These are phyloP conservation scores for Hylodesmum podocarpum DNA, from an alignment of 306 rosid species.

Conservation along the genomic window DNA sequence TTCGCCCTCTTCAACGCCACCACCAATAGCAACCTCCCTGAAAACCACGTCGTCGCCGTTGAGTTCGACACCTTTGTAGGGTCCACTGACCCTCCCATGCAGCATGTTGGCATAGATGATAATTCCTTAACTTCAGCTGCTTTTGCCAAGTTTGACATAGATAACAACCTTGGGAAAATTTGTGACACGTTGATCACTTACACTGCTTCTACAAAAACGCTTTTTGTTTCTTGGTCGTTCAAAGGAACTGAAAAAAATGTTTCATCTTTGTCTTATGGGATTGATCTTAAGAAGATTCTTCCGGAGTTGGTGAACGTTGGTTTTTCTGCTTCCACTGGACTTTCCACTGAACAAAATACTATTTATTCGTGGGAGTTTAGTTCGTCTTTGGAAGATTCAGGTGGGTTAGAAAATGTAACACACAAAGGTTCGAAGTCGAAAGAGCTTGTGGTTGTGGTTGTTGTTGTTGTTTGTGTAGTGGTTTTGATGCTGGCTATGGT, in stretches of 20 bases:
- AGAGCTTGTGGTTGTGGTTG: background rate
- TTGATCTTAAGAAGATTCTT: slow-evolving; percentile 32
- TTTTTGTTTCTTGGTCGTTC: slow-evolving; percentile 32
- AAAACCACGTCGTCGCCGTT: slow-evolving; percentile 30
- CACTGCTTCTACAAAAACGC: background rate
- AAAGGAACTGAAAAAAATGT: background rate
- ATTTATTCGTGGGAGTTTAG: slow-evolving; percentile 46
- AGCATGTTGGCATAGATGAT: background rate
- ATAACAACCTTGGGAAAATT: slow-evolving; percentile 3
- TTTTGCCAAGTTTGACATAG: slow-evolving; percentile 21
- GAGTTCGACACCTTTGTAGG: slow-evolving; percentile 36
- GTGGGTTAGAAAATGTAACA: background rate
- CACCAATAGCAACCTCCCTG: slow-evolving; percentile 18
- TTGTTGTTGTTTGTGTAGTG: background rate
- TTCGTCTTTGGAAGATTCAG: slow-evolving; percentile 11
- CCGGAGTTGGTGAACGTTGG: slow-evolving; percentile 40
- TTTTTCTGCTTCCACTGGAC: slow-evolving; percentile 39
- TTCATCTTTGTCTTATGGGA: background rate
- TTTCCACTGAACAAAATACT: background rate
- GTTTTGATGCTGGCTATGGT: background rate
- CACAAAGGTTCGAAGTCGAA: background rate
- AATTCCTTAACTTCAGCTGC: background rate
- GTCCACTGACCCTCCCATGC: slow-evolving; percentile 26
- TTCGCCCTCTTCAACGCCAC: slow-evolving; percentile 37
- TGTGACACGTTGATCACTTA: slow-evolving; percentile 20